Evolutionary conservation across 1,284 basidiomycete species (phyloP).

Genomic region (Cutaneotrichosporon daszewskae): DNA sequence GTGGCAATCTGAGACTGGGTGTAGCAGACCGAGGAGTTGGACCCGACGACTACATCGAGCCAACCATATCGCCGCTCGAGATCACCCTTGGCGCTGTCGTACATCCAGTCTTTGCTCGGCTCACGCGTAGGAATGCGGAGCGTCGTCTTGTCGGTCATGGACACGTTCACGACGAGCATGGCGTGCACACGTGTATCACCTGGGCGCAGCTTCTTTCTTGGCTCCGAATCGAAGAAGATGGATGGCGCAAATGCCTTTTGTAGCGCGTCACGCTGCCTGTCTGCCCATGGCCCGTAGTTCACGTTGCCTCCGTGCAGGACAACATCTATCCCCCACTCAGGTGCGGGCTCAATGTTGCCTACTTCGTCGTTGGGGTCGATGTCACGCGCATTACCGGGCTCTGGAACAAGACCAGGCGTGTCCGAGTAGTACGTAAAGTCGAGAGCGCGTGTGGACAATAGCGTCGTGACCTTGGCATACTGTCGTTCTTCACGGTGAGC

Average conservation of each 20-base stretch:
- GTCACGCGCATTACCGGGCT: conserved; percentile 46
- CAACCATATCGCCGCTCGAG: conserved; percentile 57
- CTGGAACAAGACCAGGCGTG: conserved; percentile 48
- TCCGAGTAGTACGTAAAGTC: conserved; percentile 81
- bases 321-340: conserved; percentile 88
- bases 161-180: conserved; percentile 67
- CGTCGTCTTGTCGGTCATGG: conserved; percentile 67
- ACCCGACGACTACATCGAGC: conserved; percentile 67
- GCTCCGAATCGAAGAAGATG: conserved; percentile 60
- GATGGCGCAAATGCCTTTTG: conserved; percentile 77
- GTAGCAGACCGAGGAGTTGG: conserved; percentile 76
- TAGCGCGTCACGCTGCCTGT: conserved; percentile 72
- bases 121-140: conserved; percentile 81
- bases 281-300: conserved; percentile 89
- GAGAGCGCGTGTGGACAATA: conserved; percentile 68
- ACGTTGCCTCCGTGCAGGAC: conserved; percentile 65
- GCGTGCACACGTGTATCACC: conserved; percentile 79
- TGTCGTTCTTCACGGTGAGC: conserved; percentile 51
- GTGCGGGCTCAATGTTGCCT: conserved; percentile 78
- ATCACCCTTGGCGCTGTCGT: conserved; percentile 32
- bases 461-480: conserved; percentile 77
- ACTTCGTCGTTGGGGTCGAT: conserved; percentile 56
- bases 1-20: conserved; percentile 72
- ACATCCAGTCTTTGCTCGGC: conserved; percentile 49
- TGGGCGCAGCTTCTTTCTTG: conserved; percentile 57